Evolutionary conservation across 305 asterid species (phyloP).

Genomic region (Fraxinus greggii): DNA sequence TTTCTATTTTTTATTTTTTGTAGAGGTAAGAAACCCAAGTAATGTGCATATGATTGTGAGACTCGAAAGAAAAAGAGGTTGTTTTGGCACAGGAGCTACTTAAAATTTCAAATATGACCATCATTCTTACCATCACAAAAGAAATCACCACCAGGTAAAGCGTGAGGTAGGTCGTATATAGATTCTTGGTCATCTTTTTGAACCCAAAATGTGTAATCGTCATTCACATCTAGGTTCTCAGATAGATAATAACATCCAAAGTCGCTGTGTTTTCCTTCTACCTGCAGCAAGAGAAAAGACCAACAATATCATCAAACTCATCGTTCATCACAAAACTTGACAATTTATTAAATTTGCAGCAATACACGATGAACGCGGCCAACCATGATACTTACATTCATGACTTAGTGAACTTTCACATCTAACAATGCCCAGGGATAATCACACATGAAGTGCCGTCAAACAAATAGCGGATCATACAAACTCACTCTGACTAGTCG

Average conservation of each 20-base stretch:
- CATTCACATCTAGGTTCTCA: conserved; percentile 86
- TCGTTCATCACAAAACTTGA: conserved; percentile 18
- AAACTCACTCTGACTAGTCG: conserved; percentile 7
- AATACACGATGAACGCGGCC: conserved; percentile 4
- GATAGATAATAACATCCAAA: conserved; percentile 80
- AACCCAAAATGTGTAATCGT: conserved; percentile 83
- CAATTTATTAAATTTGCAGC: conserved; percentile 3
- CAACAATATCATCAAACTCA: conserved; percentile 18
- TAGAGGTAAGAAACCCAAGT: not conserved
- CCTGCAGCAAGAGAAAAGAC: conserved; percentile 49
- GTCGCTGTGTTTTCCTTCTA: conserved; percentile 64
- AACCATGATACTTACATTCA: not conserved
- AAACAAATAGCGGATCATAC: not conserved
- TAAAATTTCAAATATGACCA: conserved; percentile 23
- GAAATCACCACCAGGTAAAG: conserved; percentile 54
- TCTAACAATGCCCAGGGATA: conserved; percentile 8
- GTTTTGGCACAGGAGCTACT: conserved; percentile 15
- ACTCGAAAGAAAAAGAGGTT: conserved; percentile 18
- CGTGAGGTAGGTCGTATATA: conserved; percentile 45
- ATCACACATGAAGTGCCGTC: conserved; percentile 2
- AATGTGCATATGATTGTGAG: not conserved
- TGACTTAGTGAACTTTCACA: conserved; percentile 6
- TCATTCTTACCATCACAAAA: conserved; percentile 46
- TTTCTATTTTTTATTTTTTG: not conserved
- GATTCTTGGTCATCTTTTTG: conserved; percentile 60